Evolutionary conservation across 2,329 filamentous ascomycete genomes (phyloP), one percentile per base, ranked within the genome.

Genomic region (Ophiobolus disseminans): DNA sequence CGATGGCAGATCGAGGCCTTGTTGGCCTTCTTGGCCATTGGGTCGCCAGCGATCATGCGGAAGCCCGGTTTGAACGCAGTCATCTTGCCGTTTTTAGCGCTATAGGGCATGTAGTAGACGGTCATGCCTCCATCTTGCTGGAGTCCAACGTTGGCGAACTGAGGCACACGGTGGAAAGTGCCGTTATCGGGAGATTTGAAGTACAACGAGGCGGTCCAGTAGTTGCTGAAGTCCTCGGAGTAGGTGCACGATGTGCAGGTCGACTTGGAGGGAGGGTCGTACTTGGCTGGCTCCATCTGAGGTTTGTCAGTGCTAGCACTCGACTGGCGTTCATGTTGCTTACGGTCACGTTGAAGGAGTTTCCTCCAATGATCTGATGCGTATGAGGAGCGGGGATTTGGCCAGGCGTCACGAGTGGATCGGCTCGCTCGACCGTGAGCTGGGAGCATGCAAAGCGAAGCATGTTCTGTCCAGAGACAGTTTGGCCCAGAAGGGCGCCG

Each of bases 21-120:
- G 41, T 63, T 53, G 44, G 55, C 56, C 30, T 62, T 65, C 56
- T 63, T 67, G 35, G 45, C 19, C 40, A 45, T 53, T 3, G 83
- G 75, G 65, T 90, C 78, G 43, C 89, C 89, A 53, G 80, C 83
- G 50, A 91, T 64, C 78, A 92, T 90, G 66, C 86, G 83, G 61
- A 92, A 80, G 21, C 86, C 87, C 5, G 80, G 68, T 17, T 89
- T 89, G 78, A 91, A 91, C 10, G 88, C 78, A 13, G 85, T 78
- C 64, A 90, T 61, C 22, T 67, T 65, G 45, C 45, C 84, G 60
- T 87, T 83, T 48, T 84, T 50, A 26, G 63, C 86, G 38, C 82
- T 80, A 68, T 88, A 86, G 3, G 90, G 83, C 48, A 95, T 85
- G 73, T 96, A 97, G 80, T 97, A 96, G 2, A 69, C 62, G 0